Conservation (phyloP, 768 basidiomycete genomes). For the Mrakia blollopis region DNA sequence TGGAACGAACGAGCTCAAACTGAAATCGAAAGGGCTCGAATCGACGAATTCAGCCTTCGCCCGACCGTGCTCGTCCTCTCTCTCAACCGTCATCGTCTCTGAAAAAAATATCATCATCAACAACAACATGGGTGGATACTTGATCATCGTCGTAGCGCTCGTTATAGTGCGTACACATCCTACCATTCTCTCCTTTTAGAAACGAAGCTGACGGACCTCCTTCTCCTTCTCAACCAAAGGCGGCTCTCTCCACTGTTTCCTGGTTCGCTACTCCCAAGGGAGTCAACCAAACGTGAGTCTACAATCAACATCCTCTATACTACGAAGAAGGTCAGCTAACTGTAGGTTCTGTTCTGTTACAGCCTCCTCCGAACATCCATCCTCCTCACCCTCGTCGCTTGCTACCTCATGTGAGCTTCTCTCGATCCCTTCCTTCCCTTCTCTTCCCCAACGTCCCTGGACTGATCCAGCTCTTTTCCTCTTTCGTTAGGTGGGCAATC, state of each 20-base stretch:
- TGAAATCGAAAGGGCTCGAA: not conserved
- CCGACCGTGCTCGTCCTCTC: not conserved
- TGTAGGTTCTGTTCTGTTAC: not conserved
- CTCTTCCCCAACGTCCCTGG: not conserved
- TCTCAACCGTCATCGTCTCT: not conserved
- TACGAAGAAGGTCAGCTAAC: too few relatives aligned
- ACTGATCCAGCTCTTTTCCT: too few relatives aligned
- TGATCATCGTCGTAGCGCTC: not conserved
- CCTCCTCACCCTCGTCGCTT: slow-evolving; percentile 70
- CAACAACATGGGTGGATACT: not conserved
- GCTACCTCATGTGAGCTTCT: slow-evolving; percentile 76
- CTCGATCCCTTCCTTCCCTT: not conserved
- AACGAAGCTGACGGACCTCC: not conserved
- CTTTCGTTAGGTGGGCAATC: slow-evolving; percentile 62
- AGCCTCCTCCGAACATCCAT: slow-evolving; percentile 79
- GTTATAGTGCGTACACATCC: not conserved
- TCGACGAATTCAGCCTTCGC: not conserved
- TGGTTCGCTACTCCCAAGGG: slow-evolving; percentile 78
- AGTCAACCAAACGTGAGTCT: slow-evolving; percentile 74
- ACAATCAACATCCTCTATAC: not conserved
- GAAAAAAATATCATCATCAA: too few relatives aligned
- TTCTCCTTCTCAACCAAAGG: slow-evolving; percentile 1
- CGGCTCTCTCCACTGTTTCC: slow-evolving; percentile 57
- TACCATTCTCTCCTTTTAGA: not conserved
- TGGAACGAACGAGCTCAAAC: too few relatives aligned